These are phyloP conservation scores for Gaertneriomyces semiglobifer DNA, from an alignment of 192 early-diverging fungal genomes.

Conservation along the genomic window DNA sequence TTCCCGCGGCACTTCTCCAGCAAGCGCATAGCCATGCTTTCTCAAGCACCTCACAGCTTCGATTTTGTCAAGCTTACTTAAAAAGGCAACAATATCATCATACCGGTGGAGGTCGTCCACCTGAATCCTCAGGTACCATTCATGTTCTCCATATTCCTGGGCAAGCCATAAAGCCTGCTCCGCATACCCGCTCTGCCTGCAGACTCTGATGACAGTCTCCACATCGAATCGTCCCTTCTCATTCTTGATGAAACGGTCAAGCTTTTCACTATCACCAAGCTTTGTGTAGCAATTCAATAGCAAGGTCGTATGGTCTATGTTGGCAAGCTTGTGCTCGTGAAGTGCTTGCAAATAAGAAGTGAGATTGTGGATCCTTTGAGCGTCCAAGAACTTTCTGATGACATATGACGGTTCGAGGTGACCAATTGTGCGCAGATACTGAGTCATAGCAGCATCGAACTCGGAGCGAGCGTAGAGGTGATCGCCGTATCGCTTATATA, in stretches of 20 bases:
- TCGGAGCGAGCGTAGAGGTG: slow-evolving; percentile 78
- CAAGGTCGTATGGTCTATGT: slow-evolving; percentile 92
- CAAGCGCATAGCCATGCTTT: slow-evolving; percentile 45
- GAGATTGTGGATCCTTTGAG: slow-evolving; percentile 86
- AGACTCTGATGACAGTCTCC: slow-evolving; percentile 91
- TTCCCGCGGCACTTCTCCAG: slow-evolving; percentile 42
- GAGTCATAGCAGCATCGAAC: slow-evolving; percentile 84
- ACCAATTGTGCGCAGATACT: slow-evolving; percentile 89
- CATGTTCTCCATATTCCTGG: slow-evolving; percentile 75
- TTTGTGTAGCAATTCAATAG: slow-evolving; percentile 98
- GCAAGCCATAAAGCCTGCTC: slow-evolving; percentile 91
- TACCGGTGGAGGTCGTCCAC: slow-evolving; percentile 86
- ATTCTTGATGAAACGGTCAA: slow-evolving; percentile 83
- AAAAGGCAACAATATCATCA: slow-evolving; percentile 70
- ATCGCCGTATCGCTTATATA: slow-evolving; percentile 92
- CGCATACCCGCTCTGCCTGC: slow-evolving; percentile 84
- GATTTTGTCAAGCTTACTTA: slow-evolving; percentile 43
- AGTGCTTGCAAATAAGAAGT: slow-evolving; percentile 86
- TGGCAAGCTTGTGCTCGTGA: slow-evolving; percentile 82
- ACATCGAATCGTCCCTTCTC: slow-evolving; percentile 72
- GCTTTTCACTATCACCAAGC: slow-evolving; percentile 75
- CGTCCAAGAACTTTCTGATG: slow-evolving; percentile 94
- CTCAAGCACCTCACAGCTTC: slow-evolving; percentile 29
- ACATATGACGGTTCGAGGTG: slow-evolving; percentile 94
- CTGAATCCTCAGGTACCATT: slow-evolving; percentile 81